Conservation (phyloP, 2,329 filamentous ascomycete species). For the Alternaria sp. region DNA sequence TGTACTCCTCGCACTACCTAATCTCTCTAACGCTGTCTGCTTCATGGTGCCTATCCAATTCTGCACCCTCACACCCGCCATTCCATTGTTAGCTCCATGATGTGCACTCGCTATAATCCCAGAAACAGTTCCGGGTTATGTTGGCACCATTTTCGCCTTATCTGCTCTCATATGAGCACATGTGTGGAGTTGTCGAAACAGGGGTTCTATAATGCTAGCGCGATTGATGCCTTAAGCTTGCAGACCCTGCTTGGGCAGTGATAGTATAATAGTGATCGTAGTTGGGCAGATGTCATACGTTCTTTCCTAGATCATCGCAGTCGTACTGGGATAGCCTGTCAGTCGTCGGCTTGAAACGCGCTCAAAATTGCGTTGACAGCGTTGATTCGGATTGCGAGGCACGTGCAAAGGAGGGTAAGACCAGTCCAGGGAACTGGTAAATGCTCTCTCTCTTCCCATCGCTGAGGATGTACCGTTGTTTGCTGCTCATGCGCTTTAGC, state of each 20-base stretch:
- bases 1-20: neutral
- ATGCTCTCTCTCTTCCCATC: neutral
- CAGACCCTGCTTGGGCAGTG: neutral
- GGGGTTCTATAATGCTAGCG: neutral
- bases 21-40: neutral
- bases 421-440: neutral
- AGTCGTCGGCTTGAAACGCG: neutral
- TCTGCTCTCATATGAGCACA: neutral
- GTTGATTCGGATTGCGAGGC: neutral
- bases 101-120: neutral
- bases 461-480: neutral
- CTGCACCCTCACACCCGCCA: neutral
- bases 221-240: neutral
- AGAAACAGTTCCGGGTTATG: neutral
- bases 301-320: neutral
- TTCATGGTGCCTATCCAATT: neutral
- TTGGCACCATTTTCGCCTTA: neutral
- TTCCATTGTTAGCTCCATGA: neutral
- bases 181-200: neutral
- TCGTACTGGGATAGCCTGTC: neutral
- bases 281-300: neutral
- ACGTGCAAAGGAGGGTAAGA: neutral
- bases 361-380: neutral
- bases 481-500: neutral
- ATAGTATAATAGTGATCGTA: neutral